These are phyloP conservation scores for Coleophoma cylindrospora DNA, from an alignment of 2,329 filamentous ascomycete genomes.

Conservation along the genomic window DNA sequence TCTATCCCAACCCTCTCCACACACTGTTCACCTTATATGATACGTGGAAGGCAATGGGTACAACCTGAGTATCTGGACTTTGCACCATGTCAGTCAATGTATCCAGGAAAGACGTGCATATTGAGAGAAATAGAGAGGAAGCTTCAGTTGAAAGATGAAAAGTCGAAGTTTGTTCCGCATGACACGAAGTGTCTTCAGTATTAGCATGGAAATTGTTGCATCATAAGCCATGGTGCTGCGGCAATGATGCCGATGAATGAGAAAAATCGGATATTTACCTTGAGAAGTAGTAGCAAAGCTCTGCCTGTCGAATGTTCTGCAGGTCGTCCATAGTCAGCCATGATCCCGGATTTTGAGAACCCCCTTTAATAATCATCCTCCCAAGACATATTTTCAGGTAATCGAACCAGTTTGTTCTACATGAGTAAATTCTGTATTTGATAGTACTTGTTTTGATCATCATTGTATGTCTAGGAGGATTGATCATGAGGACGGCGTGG, in stretches of 20 bases:
- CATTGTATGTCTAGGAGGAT: conserved; percentile 21
- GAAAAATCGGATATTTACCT: conserved; percentile 16
- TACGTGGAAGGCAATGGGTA: too few species aligned
- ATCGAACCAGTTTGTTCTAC: conserved; percentile 31
- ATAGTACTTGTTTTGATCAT: conserved; percentile 39
- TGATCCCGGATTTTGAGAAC: neutral
- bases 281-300: conserved; percentile 2
- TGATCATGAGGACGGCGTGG: neutral
- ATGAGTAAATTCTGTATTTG: conserved; percentile 34
- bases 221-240: conserved; percentile 43
- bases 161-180: conserved; percentile 66
- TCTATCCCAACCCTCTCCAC: too few species aligned
- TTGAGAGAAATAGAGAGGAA: conserved; percentile 15
- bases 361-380: neutral
- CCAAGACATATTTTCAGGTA: conserved; percentile 24
- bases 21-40: too few species aligned
- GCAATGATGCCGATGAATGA: conserved; percentile 1
- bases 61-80: conserved; percentile 31
- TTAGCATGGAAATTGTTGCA: conserved; percentile 76
- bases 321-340: conserved; percentile 18
- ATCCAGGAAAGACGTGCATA: neutral
- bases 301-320: conserved; percentile 15
- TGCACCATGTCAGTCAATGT: neutral
- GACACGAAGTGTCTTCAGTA: conserved; percentile 49
- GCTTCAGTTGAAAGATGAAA: conserved; percentile 83